Conservation (phyloP, 768 basidiomycete species). For the Melanogaster broomeanus region DNA sequence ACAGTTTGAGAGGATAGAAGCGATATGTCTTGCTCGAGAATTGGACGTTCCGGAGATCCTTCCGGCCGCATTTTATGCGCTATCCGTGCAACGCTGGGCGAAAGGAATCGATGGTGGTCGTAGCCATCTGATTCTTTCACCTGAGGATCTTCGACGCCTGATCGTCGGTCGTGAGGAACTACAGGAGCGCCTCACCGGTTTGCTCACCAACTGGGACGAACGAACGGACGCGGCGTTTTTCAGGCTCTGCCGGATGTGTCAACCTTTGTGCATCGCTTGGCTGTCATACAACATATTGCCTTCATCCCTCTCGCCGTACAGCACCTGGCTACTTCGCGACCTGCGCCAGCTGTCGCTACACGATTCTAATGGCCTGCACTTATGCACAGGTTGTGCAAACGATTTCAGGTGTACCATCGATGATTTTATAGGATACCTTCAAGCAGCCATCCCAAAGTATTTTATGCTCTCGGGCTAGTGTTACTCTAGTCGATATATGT, state of each 20-base stretch:
- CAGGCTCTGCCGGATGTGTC: constrained; percentile 3
- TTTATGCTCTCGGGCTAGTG: constrained; percentile 13
- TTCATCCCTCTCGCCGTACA: constrained; percentile 9
- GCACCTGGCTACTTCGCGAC: constrained; percentile 24
- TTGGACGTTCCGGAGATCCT: constrained; percentile 37
- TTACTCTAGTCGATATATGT: neutral
- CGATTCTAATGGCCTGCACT: neutral
- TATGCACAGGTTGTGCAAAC: neutral
- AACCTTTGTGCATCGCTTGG: neutral
- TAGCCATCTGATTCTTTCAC: constrained; percentile 30
- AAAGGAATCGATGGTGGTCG: constrained; percentile 28
- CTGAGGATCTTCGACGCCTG: constrained; percentile 30
- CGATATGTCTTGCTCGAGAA: constrained; percentile 36
- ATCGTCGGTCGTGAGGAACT: constrained; percentile 34
- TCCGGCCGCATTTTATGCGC: constrained; percentile 42
- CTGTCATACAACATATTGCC: constrained; percentile 10
- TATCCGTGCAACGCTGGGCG: constrained; percentile 34
- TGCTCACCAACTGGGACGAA: constrained; percentile 13
- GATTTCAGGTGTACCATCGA: neutral
- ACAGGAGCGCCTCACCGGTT: constrained; percentile 20
- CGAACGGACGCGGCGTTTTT: neutral
- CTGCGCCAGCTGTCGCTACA: constrained; percentile 11
- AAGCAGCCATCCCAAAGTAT: constrained; percentile 11
- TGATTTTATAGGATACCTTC: constrained; percentile 2
- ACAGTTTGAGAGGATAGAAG: constrained; percentile 24